Base-by-base conservation (phyloP, 768 basidiomycete species). In the Agrocybe praecox region DNA sequence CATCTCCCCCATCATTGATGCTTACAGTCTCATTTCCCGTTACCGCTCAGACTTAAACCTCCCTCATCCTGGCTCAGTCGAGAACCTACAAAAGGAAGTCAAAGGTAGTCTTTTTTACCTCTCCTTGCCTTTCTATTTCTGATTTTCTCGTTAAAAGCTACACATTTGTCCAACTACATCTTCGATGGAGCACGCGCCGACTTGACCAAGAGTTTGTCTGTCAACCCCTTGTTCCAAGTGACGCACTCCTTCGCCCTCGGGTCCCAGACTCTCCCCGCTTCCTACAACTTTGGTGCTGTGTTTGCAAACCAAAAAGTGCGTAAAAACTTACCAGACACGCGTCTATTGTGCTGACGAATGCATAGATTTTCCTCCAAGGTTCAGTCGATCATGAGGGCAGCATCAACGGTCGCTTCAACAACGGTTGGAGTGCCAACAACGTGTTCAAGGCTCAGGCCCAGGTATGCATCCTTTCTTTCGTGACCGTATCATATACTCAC, bases 141-240 rank as follows among this genome's bases (percentile, higher is more conserved):
- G 53, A 49, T 48, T 29, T 32, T 26, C 2, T n/a, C 36, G 36
- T 5, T 40, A 6, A 6, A 72, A 98, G 96, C 85, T 52, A 96
- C 94, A 12, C 94, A 94, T 67, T 75, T 98, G 49, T 90, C 89
- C 45, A 97, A 96, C 78, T 96, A 90, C 77, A 86, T 94, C 68
- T 98, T 98, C 72, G 97, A 99, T 78, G 97, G 97, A 62, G 97
- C 91, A 23, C 83, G 96, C 64, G 97, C 96, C 29, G 97, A 99
- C 79, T 80, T 98, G 65, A 90, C 92, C 47, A 99, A 98, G 77
- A 89, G 84, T 64, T 80, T 98, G 64, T 96, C 94, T 24, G 82
- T 90, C 72, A 92, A 86, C 72, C 97, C 97, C n/a, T 86, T 92
- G 49, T 98, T 98, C 84, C 96, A 98, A 79, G 90, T 98, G 65